A percentile compares a stretch with the other conserved stretches of the same genome.
Evolutionary conservation across 2,329 filamentous ascomycete species (phyloP).

Genomic region (Ustilaginoidea virens): DNA sequence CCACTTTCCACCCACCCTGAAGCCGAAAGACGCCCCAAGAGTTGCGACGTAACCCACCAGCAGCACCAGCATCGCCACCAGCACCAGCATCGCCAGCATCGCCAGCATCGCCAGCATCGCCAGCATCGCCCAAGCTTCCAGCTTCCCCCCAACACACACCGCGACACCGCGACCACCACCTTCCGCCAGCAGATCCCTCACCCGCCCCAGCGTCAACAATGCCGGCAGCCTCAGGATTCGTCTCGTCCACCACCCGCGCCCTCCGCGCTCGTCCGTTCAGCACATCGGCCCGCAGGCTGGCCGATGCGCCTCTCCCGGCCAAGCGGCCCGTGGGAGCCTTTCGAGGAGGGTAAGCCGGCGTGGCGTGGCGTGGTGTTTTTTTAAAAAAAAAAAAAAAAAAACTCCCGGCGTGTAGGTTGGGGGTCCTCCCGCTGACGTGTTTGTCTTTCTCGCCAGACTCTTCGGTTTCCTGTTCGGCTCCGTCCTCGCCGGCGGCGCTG

Average conservation of each 20-base stretch:
- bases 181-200: no score
- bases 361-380: conserved; percentile 7
- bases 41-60: not conserved
- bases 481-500: conserved; percentile 59
- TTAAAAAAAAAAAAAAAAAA: not conserved
- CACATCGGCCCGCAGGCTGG: conserved; percentile 32
- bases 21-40: no score
- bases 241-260: conserved; percentile 24
- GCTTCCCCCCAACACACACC: conserved; percentile 2
- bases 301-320: conserved; percentile 32
- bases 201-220: conserved; percentile 16
- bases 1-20: no score
- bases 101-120: no score
- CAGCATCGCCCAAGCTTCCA: not conserved
- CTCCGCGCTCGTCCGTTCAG: conserved; percentile 28
- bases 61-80: not conserved
- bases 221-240: conserved; percentile 26
- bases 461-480: conserved; percentile 86
- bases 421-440: no score
- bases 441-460: conserved; percentile 36
- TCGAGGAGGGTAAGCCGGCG: conserved; percentile 38
- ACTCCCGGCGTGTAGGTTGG: no score
- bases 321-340: conserved; percentile 45
- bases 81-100: no score
- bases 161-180: no score